Conservation (phyloP, 495 filamentous ascomycete genomes). For the Jackrogersella multiformis region DNA sequence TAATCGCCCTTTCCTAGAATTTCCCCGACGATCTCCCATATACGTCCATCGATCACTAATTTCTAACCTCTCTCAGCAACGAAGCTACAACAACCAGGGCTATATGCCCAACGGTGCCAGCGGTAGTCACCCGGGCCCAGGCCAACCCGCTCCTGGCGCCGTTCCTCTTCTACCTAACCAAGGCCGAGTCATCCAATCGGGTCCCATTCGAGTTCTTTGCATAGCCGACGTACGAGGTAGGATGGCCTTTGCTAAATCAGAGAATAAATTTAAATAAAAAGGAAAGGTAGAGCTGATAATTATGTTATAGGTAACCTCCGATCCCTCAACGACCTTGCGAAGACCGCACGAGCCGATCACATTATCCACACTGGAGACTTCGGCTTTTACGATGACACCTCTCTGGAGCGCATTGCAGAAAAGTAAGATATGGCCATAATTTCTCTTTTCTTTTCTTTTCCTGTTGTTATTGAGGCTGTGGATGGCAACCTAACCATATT, state of each 20-base stretch:
- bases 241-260: constrained; percentile 20
- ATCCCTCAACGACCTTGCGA: constrained; percentile 95
- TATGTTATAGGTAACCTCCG: constrained; percentile 79
- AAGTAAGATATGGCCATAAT: constrained; percentile 75
- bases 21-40: not conserved
- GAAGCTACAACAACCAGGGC: constrained; percentile 55
- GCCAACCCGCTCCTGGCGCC: constrained; percentile 59
- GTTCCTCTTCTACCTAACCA: constrained; percentile 66
- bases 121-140: constrained; percentile 48
- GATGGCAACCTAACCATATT: constrained; percentile 37
- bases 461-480: not conserved
- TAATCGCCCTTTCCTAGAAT: not conserved
- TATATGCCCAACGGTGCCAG: constrained; percentile 65
- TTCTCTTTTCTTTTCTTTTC: too few relatives aligned
- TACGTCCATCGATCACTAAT: constrained; percentile 29
- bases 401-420: constrained; percentile 95
- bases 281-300: constrained; percentile 27
- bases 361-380: constrained; percentile 99
- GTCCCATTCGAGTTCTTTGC: constrained; percentile 86
- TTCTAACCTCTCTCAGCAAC: constrained; percentile 48
- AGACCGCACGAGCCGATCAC: constrained; percentile 89
- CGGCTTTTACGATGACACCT: constrained; percentile 97
- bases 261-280: not conserved
- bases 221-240: constrained; percentile 98
- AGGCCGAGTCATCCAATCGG: constrained; percentile 80